phyloP scores from a whole-genome alignment of 2,329 filamentous ascomycete species.

The Sclerotinia sclerotiorum region DNA sequence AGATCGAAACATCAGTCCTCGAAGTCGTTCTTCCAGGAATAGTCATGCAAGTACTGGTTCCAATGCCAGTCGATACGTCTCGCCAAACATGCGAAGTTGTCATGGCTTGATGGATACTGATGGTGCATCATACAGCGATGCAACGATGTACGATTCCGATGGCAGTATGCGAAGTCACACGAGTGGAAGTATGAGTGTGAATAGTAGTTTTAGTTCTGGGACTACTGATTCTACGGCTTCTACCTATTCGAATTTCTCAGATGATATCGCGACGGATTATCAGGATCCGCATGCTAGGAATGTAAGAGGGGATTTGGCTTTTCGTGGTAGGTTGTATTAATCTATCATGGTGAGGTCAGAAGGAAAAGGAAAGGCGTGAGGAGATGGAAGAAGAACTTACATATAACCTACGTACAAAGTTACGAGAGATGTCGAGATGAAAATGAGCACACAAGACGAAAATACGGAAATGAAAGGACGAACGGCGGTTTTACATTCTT shows the following conservation, averaged over 20 bases:
- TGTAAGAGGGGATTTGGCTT: slow-evolving; percentile 41
- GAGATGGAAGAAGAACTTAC: background rate
- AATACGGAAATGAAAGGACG: background rate
- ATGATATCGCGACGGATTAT: background rate
- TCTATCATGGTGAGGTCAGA: background rate
- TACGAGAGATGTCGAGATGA: slow-evolving; percentile 15
- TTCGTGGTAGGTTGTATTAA: slow-evolving; percentile 49
- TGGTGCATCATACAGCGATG: background rate
- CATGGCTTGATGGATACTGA: slow-evolving; percentile 29
- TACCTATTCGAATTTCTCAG: background rate
- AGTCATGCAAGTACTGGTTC: background rate
- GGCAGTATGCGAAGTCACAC: slow-evolving; percentile 28
- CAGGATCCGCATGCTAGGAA: background rate
- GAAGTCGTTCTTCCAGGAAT: slow-evolving; percentile 4
- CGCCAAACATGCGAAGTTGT: slow-evolving; percentile 23
- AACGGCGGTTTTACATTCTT: background rate
- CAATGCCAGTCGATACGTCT: slow-evolving; percentile 8
- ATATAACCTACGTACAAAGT: slow-evolving; percentile 11
- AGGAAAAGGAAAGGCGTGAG: too few relatives aligned
- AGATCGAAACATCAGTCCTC: slow-evolving; percentile 62
- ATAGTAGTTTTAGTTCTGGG: background rate
- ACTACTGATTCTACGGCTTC: background rate
- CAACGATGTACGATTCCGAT: slow-evolving; percentile 21
- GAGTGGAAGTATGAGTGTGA: slow-evolving; percentile 10
- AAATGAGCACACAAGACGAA: background rate